Conservation (phyloP, 805 yeast species). For the Candida ipomoeae region DNA sequence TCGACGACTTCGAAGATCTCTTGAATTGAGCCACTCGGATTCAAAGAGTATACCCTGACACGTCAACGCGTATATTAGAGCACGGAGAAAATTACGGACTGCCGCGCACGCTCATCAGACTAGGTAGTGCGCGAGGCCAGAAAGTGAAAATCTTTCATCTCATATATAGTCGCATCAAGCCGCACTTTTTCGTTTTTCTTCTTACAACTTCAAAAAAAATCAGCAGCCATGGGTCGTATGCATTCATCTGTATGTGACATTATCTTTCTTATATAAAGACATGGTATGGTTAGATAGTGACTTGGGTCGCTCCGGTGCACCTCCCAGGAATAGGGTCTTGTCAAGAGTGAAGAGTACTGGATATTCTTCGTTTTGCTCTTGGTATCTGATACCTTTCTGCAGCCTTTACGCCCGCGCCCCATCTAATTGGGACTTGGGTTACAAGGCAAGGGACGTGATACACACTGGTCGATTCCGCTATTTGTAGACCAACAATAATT, state of each 20-base stretch:
- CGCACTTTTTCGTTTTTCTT: slow-evolving; percentile 4
- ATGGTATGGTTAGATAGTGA: slow-evolving; percentile 23
- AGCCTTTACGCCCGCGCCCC: neutral
- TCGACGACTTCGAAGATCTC: slow-evolving; percentile 50
- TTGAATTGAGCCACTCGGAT: slow-evolving; percentile 4
- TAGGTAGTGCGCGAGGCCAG: slow-evolving; percentile 6
- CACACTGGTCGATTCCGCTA: slow-evolving; percentile 52
- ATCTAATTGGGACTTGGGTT: neutral
- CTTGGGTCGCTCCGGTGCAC: slow-evolving; percentile 24
- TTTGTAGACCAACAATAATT: slow-evolving; percentile 22
- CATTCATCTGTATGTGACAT: slow-evolving; percentile 87
- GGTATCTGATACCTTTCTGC: slow-evolving; percentile 21
- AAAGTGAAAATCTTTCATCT: slow-evolving; percentile 19
- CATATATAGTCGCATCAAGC: slow-evolving; percentile 11
- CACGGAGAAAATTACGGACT: slow-evolving; percentile 5
- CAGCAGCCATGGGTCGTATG: slow-evolving; percentile 97
- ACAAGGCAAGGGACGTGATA: neutral
- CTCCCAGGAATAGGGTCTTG: slow-evolving; percentile 24
- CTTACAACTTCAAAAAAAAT: slow-evolving; percentile 26
- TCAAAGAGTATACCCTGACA: neutral
- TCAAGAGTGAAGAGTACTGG: slow-evolving; percentile 23
- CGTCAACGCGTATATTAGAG: neutral
- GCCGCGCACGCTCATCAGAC: neutral
- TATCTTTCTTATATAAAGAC: slow-evolving; percentile 7
- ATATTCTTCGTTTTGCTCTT: slow-evolving; percentile 18